A percentile compares a stretch with the other conserved stretches of the same genome.
phyloP scores from a whole-genome alignment of 345 rosid species.

The Acer negundo region DNA sequence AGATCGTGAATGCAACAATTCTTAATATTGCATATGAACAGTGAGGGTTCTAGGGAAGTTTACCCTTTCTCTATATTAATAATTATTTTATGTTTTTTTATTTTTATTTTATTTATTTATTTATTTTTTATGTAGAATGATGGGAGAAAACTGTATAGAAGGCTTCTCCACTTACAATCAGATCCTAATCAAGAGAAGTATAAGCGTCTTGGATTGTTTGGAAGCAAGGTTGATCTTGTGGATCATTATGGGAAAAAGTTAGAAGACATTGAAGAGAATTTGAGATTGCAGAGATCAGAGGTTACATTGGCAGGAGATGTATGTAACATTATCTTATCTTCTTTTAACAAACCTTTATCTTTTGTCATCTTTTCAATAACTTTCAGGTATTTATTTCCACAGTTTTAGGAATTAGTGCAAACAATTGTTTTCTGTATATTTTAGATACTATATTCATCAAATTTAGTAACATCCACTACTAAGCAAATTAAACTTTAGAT shows the following conservation, averaged over 20 bases:
- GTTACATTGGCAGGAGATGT: slow-evolving; percentile 63
- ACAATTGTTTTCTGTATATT: not conserved
- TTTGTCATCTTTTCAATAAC: not conserved
- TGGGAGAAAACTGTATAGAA: slow-evolving; percentile 52
- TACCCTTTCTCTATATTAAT: not conserved
- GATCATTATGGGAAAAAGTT: slow-evolving; percentile 71
- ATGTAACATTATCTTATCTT: slow-evolving; percentile 23
- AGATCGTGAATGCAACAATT: not conserved
- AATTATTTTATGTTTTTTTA: not conserved
- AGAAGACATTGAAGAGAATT: slow-evolving; percentile 64
- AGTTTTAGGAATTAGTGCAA: not conserved
- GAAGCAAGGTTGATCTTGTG: slow-evolving; percentile 55
- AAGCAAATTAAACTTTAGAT: not conserved
- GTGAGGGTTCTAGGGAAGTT: not conserved
- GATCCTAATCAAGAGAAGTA: slow-evolving; percentile 43
- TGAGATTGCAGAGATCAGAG: slow-evolving; percentile 70
- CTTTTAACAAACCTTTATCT: slow-evolving; percentile 6
- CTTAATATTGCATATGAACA: slow-evolving; percentile 4
- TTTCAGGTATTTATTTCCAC: slow-evolving; percentile 6
- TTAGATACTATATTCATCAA: not conserved
- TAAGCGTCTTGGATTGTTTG: slow-evolving; percentile 45
- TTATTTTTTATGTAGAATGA: slow-evolving; percentile 45
- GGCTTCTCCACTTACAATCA: slow-evolving; percentile 49
- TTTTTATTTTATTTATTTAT: too few relatives aligned
- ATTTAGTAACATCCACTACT: not conserved